Base-by-base conservation (phyloP, 495 filamentous ascomycete species). In the Penicillium nucicola region DNA sequence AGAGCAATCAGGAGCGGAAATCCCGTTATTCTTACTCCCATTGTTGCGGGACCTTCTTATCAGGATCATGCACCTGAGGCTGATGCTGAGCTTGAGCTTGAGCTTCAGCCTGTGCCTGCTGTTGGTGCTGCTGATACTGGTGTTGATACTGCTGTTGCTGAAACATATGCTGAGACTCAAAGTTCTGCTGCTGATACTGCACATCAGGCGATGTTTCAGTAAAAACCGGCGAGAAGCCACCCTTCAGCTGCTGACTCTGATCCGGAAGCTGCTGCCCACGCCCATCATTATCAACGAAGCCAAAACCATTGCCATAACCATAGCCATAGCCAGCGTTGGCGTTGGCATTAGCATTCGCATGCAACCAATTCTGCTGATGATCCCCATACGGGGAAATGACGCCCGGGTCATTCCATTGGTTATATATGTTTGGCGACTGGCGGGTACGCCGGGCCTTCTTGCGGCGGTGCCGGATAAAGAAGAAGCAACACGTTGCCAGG, bases 391-490 rank as follows among this genome's bases (percentile, higher is more conserved):
- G 60, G 3, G 62, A 52, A 13, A 37, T 56, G 41, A 55, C 55
- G 23, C 55, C 52, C 20, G 64, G 49, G 33, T 69, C 58, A 33
- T 62, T 57, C 64, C 66, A 72, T 36, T 56, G 56, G 7, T 57
- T 56, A 33, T 64, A 69, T 35, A 69, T 39, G 10, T 64, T 58
- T 25, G 47, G 45, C 1, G 55, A 51, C 13, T 55, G 45, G 1
- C 64, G 57, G 20, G 52, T 48, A 5, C 58, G 45, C 11, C 62
- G 53, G n/a, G 45, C 48, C 49, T 60, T 50, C 57, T 59, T 69
- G 49, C 71, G 68, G 10, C 68, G 71, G 31, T 52, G 56, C 13
- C 66, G 68, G 52, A 72, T 67, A 50, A 65, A 71, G 56, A 64
- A 74, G 61, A 67, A 67, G 45, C 69, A 74, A 49, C 71, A 71